These are phyloP conservation scores for Linum usitatissimum DNA, from an alignment of 345 rosid genomes.

Conservation along the genomic window DNA sequence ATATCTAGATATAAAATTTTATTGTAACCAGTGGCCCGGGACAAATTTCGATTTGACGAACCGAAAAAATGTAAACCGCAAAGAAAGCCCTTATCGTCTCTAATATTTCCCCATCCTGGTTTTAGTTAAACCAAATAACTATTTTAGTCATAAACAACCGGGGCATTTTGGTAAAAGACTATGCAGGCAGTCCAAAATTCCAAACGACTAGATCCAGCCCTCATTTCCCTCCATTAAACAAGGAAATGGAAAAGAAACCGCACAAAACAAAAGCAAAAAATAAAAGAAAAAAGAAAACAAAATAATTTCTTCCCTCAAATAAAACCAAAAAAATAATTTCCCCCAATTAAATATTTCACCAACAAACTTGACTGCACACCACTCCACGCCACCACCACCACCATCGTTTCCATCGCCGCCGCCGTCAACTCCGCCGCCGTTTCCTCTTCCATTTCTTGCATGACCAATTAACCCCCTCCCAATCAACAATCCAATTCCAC, in stretches of 20 bases:
- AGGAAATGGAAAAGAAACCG: constrained; percentile 26
- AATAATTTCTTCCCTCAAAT: neutral
- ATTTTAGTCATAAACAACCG: no score
- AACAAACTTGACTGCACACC: neutral
- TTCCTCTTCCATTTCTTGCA: neutral
- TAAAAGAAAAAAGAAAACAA: no score
- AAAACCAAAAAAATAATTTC: neutral
- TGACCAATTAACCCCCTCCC: constrained; percentile 16
- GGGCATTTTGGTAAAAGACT: no score
- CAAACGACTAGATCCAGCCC: constrained; percentile 18
- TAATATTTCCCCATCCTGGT: no score
- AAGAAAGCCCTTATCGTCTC: no score
- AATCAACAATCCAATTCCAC: neutral
- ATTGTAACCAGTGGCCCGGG: no score
- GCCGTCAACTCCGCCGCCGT: neutral
- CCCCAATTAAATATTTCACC: neutral
- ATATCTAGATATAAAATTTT: no score
- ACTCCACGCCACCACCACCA: constrained; percentile 1
- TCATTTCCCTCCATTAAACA: constrained; percentile 16
- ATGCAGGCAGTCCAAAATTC: constrained; percentile 16
- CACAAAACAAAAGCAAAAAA: no score
- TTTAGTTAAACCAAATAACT: no score
- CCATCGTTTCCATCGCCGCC: neutral
- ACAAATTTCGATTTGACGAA: no score
- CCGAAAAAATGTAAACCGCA: no score